Percentiles rank a stretch among this genome's conserved stretches.
Evolutionary conservation across 225 moss, liverwort and hornwort species (phyloP).

Genomic region (Ulota crispa): DNA sequence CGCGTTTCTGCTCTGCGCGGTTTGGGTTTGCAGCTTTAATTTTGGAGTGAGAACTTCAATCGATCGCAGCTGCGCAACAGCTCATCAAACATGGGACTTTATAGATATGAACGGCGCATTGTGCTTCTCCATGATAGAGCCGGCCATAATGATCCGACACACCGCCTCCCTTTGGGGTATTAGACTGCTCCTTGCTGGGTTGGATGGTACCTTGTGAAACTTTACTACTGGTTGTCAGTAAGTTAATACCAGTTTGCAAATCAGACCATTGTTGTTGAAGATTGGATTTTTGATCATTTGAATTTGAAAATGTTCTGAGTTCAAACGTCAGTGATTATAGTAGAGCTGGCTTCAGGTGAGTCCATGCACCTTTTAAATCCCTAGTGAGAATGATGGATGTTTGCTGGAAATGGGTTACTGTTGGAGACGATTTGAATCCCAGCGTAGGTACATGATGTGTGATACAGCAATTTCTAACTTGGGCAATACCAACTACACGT

Average conservation of each 20-base stretch:
- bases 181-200: slow-evolving; percentile 11
- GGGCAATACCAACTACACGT: neutral
- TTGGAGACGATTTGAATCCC: neutral
- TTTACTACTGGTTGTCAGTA: neutral
- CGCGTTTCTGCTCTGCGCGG: neutral
- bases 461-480: neutral
- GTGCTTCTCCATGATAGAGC: neutral
- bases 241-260: neutral
- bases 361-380: neutral
- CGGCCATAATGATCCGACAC: neutral
- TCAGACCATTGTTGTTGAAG: neutral
- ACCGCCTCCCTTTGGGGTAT: slow-evolving; percentile 28
- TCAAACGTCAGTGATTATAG: neutral
- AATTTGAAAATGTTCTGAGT: neutral
- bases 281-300: neutral
- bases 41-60: neutral
- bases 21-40: neutral
- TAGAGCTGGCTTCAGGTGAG: neutral
- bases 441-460: neutral
- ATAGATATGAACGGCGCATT: neutral
- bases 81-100: neutral
- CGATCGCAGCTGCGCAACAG: neutral
- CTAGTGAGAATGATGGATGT: neutral
- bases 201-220: slow-evolving; percentile 23
- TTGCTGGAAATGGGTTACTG: neutral